Conservation (phyloP, 495 filamentous ascomycete genomes). For the Oleoguttula mirabilis region DNA sequence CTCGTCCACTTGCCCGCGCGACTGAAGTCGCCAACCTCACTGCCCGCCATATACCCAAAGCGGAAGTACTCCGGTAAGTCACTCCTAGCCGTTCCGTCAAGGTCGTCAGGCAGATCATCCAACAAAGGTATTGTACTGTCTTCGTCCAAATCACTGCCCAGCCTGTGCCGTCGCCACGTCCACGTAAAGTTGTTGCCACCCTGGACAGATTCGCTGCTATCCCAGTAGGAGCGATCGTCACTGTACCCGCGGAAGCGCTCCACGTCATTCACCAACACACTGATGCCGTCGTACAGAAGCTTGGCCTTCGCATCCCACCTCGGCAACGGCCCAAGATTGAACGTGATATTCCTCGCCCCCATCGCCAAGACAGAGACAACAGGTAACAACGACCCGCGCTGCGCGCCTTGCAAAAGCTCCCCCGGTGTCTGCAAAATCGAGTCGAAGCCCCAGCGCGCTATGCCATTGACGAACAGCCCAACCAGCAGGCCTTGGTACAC, state of each 20-base stretch:
- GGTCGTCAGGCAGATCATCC: constrained; percentile 14
- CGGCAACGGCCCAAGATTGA: constrained; percentile 40
- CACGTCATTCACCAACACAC: constrained; percentile 79
- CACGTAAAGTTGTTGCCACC: constrained; percentile 13
- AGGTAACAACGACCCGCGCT: constrained; percentile 53
- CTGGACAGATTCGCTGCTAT: background rate
- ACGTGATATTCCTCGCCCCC: constrained; percentile 32
- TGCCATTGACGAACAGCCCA: constrained; percentile 83
- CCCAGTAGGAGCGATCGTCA: constrained; percentile 20
- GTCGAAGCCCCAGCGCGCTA: constrained; percentile 89
- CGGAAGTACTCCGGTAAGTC: constrained; percentile 60
- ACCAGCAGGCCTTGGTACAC: constrained; percentile 80
- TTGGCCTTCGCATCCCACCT: constrained; percentile 4
- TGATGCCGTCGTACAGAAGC: constrained; percentile 52
- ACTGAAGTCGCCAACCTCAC: constrained; percentile 59
- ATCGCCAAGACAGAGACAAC: constrained; percentile 37
- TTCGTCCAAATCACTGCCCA: constrained; percentile 1
- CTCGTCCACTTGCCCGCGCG: constrained; percentile 65
- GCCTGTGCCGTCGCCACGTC: constrained; percentile 14
- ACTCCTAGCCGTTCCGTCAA: constrained; percentile 19
- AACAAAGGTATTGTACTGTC: too few species aligned
- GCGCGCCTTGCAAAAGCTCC: constrained; percentile 54
- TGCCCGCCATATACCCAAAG: constrained; percentile 68
- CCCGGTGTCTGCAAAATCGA: constrained; percentile 73
- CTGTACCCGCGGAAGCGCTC: constrained; percentile 42